A percentile compares a stretch with the other conserved stretches of the same genome.
phyloP scores from a whole-genome alignment of 1,284 basidiomycete species.

The Takashimella tepidaria region DNA sequence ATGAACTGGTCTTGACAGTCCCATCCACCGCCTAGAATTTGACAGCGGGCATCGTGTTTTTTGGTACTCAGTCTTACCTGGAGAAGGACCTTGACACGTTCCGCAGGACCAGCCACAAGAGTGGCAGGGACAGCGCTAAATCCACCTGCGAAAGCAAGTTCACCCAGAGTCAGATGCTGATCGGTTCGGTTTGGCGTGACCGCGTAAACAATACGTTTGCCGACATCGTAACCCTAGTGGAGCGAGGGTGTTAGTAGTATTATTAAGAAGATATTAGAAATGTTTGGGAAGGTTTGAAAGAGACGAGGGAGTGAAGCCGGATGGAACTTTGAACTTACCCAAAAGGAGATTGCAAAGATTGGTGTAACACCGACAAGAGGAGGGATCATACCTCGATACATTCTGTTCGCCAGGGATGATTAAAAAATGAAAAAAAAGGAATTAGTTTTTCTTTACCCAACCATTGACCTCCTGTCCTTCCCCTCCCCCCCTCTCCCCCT shows the following conservation, averaged over 20 bases:
- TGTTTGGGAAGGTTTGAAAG: neutral
- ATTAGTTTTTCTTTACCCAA: no score
- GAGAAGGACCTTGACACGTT: slow-evolving; percentile 93
- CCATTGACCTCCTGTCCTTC: no score
- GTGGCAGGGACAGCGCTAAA: slow-evolving; percentile 91
- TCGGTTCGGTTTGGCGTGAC: slow-evolving; percentile 45
- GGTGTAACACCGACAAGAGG: slow-evolving; percentile 95
- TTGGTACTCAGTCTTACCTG: slow-evolving; percentile 60
- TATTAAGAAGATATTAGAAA: neutral
- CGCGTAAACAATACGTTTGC: slow-evolving; percentile 79
- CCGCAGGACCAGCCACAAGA: slow-evolving; percentile 87
- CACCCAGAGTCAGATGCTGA: slow-evolving; percentile 63
- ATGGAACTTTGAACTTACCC: slow-evolving; percentile 56
- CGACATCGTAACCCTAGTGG: slow-evolving; percentile 81
- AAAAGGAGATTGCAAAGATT: slow-evolving; percentile 98
- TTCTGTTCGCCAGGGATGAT: no score
- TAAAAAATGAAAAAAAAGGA: no score
- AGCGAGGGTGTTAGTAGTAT: neutral
- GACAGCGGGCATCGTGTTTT: no score
- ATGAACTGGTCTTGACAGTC: no score
- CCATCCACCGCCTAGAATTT: no score
- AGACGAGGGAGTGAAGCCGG: neutral
- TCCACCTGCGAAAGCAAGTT: slow-evolving; percentile 90
- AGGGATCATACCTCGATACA: slow-evolving; percentile 96
- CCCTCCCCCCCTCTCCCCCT: no score